phyloP scores from a whole-genome alignment of 345 rosid genomes.

The Noccaea caerulescens region DNA sequence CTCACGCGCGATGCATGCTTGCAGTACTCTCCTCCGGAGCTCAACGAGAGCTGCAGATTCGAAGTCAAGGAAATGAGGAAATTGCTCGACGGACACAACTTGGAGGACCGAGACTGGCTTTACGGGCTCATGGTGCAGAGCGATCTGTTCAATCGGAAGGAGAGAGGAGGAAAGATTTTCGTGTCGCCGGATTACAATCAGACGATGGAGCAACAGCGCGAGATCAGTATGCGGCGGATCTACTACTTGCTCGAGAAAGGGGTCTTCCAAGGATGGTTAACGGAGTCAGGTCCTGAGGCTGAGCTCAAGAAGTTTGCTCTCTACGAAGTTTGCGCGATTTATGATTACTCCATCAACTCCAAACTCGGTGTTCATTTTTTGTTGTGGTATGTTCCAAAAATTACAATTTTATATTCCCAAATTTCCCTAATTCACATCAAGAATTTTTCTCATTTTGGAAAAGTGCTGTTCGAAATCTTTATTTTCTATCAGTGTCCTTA shows the following conservation, averaged over 20 bases:
- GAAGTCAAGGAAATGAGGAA: constrained; percentile 69
- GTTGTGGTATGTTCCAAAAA: constrained; percentile 55
- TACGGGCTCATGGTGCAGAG: constrained; percentile 70
- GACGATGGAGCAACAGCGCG: constrained; percentile 93
- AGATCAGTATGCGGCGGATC: constrained; percentile 76
- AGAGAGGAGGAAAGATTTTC: constrained; percentile 71
- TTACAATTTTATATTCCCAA: too few species aligned
- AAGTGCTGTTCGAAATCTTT: not conserved
- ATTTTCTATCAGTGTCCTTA: not conserved
- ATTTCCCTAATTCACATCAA: too few species aligned
- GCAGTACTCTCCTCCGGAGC: constrained; percentile 71
- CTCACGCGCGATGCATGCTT: constrained; percentile 56
- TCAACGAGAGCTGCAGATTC: constrained; percentile 54
- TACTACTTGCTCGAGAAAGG: constrained; percentile 61
- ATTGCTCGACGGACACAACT: constrained; percentile 68
- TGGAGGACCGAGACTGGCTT: constrained; percentile 79
- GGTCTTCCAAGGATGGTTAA: constrained; percentile 78
- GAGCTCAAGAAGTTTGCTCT: constrained; percentile 68
- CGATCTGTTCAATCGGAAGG: constrained; percentile 70
- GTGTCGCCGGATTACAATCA: constrained; percentile 79
- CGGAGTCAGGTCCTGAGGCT: constrained; percentile 55
- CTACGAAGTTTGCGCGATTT: constrained; percentile 58
- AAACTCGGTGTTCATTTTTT: constrained; percentile 87
- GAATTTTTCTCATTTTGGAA: not conserved
- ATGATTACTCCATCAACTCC: constrained; percentile 69